Evolutionary conservation across 1,284 basidiomycete species (phyloP).

Genomic region (Cryptococcus wingfieldii): DNA sequence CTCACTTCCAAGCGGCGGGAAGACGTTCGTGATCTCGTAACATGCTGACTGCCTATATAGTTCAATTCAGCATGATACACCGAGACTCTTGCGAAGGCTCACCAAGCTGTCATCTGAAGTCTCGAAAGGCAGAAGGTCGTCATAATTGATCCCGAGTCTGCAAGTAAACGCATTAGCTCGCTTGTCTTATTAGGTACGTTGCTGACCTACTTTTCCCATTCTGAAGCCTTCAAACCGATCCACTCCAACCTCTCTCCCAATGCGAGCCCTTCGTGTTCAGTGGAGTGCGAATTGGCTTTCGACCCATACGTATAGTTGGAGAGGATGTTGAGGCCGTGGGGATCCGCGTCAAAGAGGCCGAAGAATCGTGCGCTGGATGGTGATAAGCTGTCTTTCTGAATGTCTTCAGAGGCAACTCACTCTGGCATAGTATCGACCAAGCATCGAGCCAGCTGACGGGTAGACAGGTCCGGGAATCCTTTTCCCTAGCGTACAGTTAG

Average conservation of each 20-base stretch:
- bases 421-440: conserved; percentile 63
- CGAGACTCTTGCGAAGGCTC: background rate
- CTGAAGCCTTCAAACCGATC: conserved; percentile 70
- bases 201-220: conserved; percentile 51
- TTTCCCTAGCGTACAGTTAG: conserved; percentile 62
- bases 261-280: conserved; percentile 53
- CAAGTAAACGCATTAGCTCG: background rate
- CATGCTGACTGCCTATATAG: conserved; percentile 63
- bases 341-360: conserved; percentile 81
- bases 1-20: conserved; percentile 68
- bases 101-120: conserved; percentile 63
- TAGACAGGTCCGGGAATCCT: conserved; percentile 87
- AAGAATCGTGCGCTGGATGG: conserved; percentile 62
- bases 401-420: conserved; percentile 36
- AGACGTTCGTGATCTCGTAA: conserved; percentile 54
- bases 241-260: conserved; percentile 66
- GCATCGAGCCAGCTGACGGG: conserved; percentile 70
- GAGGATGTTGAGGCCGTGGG: conserved; percentile 82
- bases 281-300: conserved; percentile 24
- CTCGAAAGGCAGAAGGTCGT: conserved; percentile 65
- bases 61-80: background rate
- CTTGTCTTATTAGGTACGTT: background rate
- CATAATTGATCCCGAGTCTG: conserved; percentile 60
- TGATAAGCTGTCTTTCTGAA: background rate
- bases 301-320: conserved; percentile 64